Evolutionary conservation across 2,329 filamentous ascomycete genomes (phyloP).

Genomic region (Trichophaea hybrida): DNA sequence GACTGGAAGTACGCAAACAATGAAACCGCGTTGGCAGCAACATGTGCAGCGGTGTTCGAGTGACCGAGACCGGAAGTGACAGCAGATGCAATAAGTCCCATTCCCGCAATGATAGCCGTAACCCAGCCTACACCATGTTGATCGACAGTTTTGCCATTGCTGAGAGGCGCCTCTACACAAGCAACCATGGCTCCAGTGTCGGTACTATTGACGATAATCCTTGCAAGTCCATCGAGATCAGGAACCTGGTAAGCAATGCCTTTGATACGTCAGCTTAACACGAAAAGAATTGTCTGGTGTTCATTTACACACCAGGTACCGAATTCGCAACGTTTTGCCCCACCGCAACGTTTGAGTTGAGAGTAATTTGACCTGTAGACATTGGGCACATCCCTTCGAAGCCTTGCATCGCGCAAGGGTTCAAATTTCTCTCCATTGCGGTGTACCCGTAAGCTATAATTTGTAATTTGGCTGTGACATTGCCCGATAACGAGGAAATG

Average conservation of each 20-base stretch:
- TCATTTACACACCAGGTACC: slow-evolving; percentile 48
- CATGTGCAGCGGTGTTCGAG: slow-evolving; percentile 85
- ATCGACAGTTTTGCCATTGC: slow-evolving; percentile 85
- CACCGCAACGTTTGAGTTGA: slow-evolving; percentile 56
- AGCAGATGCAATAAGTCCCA: slow-evolving; percentile 71
- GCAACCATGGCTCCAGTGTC: slow-evolving; percentile 52
- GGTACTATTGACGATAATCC: slow-evolving; percentile 63
- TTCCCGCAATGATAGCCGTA: slow-evolving; percentile 71
- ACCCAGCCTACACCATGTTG: slow-evolving; percentile 78
- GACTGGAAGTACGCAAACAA: slow-evolving; percentile 90
- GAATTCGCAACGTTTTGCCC: slow-evolving; percentile 42
- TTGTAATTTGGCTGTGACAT: slow-evolving; percentile 61
- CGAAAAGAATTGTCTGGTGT: neutral
- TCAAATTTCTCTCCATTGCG: slow-evolving; percentile 50
- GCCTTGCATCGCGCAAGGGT: slow-evolving; percentile 55
- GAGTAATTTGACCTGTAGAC: slow-evolving; percentile 65
- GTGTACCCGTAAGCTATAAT: slow-evolving; percentile 72
- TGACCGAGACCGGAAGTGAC: slow-evolving; percentile 82
- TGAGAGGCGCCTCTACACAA: slow-evolving; percentile 75
- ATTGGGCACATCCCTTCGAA: slow-evolving; percentile 77
- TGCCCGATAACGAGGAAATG: slow-evolving; percentile 69
- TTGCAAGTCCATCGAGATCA: slow-evolving; percentile 76
- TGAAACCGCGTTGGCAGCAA: slow-evolving; percentile 85
- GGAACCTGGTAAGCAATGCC: slow-evolving; percentile 77
- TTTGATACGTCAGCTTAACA: slow-evolving; percentile 24